Conservation (phyloP, 352 stramenopile species). For the Pythium insidiosum region DNA sequence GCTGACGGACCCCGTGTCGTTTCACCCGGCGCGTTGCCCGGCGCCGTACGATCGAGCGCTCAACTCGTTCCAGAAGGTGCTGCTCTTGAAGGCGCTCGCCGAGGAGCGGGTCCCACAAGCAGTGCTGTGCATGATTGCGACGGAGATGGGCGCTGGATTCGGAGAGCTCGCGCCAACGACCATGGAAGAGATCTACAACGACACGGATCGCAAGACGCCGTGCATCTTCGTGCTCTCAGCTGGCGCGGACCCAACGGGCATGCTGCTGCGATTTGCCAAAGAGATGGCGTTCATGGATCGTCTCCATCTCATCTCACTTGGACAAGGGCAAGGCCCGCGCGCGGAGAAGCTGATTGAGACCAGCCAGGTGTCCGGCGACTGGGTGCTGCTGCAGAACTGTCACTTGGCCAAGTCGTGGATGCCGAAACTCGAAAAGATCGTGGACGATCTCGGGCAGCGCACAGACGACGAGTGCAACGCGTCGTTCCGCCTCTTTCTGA, state of each 20-base stretch:
- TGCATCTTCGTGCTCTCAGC: conserved; percentile 92
- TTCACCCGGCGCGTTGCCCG: conserved; percentile 36
- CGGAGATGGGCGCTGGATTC: conserved; percentile 84
- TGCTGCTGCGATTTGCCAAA: conserved; percentile 90
- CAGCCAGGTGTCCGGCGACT: conserved; percentile 81
- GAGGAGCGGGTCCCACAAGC: conserved; percentile 88
- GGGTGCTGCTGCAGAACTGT: conserved; percentile 93
- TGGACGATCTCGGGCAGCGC: conserved; percentile 74
- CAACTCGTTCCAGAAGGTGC: conserved; percentile 64
- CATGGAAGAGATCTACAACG: conserved; percentile 93
- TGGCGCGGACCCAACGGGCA: conserved; percentile 88
- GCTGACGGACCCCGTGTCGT: conserved; percentile 37
- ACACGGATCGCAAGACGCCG: conserved; percentile 87
- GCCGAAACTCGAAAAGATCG: conserved; percentile 87
- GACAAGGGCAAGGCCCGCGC: conserved; percentile 88
- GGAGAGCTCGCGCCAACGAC: conserved; percentile 69
- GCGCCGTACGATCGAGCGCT: conserved; percentile 30
- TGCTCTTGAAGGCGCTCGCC: conserved; percentile 68
- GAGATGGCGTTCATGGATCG: conserved; percentile 83
- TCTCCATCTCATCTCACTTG: conserved; percentile 89
- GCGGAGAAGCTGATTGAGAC: conserved; percentile 87
- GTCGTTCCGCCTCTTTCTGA: conserved; percentile 90
- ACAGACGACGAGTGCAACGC: conserved; percentile 36
- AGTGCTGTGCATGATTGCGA: conserved; percentile 80
- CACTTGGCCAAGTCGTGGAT: conserved; percentile 94